Conservation (phyloP, 164 flowering plant species). For the Dillenia turbinata region DNA sequence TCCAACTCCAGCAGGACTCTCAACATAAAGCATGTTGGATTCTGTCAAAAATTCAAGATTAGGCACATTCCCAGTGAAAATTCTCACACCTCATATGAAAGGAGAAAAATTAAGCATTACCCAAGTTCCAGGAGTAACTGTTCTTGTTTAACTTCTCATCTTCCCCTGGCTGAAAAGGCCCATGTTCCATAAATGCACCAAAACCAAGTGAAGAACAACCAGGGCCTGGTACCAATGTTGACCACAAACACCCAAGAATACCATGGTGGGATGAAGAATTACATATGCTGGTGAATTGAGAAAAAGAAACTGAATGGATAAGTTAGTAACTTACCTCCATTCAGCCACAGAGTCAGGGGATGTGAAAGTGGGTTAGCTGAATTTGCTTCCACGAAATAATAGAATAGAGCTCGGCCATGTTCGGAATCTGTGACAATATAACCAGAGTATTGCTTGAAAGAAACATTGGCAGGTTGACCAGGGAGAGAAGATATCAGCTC, state of each 20-base stretch:
- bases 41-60: slow-evolving; percentile 12
- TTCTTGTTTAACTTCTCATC: slow-evolving; percentile 27
- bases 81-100: background rate
- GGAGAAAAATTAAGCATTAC: slow-evolving; percentile 6
- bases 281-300: background rate
- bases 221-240: slow-evolving; percentile 21
- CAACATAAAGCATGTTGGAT: slow-evolving; percentile 44
- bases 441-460: slow-evolving; percentile 35
- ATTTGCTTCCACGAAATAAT: slow-evolving; percentile 42
- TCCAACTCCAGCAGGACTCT: slow-evolving; percentile 49
- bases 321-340: slow-evolving; percentile 30
- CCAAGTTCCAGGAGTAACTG: slow-evolving; percentile 39
- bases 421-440: slow-evolving; percentile 28
- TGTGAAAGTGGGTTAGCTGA: slow-evolving; percentile 22
- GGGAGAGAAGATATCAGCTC: slow-evolving; percentile 32
- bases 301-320: background rate
- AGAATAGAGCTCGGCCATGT: slow-evolving; percentile 39
- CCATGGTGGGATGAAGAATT: background rate
- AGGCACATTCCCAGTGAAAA: background rate
- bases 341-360: slow-evolving; percentile 45
- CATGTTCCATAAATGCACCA: slow-evolving; percentile 51
- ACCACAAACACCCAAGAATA: background rate
- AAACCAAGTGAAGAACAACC: slow-evolving; percentile 50
- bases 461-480: slow-evolving; percentile 28
- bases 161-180: slow-evolving; percentile 35